phyloP scores from a whole-genome alignment of 2,329 filamentous ascomycete genomes.

The Diplodia scrobiculata region DNA sequence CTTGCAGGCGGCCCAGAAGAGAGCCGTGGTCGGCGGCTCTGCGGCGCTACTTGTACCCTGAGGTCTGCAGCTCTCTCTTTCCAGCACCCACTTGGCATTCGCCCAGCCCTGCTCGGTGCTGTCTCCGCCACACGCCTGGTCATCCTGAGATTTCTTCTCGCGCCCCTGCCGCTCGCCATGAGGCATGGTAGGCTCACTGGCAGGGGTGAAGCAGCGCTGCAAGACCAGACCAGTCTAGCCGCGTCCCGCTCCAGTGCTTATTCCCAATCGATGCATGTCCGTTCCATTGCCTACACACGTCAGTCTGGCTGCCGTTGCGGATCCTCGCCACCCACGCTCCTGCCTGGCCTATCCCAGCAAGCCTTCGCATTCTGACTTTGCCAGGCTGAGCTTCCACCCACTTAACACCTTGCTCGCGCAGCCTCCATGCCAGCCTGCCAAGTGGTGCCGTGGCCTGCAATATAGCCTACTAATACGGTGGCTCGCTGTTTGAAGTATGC shows the following conservation, averaged over 20 bases:
- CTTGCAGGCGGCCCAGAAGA: background rate
- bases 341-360: slow-evolving; percentile 4
- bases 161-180: background rate
- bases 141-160: background rate
- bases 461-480: slow-evolving; percentile 8
- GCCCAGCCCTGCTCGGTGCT: background rate
- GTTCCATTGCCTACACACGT: background rate
- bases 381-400: slow-evolving; percentile 8
- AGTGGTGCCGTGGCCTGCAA: background rate
- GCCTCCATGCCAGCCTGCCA: slow-evolving; percentile 11
- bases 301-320: background rate
- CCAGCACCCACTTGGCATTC: background rate
- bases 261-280: too few relatives aligned
- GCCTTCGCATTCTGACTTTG: slow-evolving; percentile 18
- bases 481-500: slow-evolving; percentile 9
- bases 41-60: background rate
- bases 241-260: too few relatives aligned
- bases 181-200: background rate
- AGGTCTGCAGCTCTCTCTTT: background rate
- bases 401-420: slow-evolving; percentile 5
- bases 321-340: background rate
- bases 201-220: background rate
- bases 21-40: background rate
- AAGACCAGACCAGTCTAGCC: background rate
- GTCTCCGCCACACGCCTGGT: background rate